phyloP scores from a whole-genome alignment of 768 basidiomycete species.

The Lentinula sp. region DNA sequence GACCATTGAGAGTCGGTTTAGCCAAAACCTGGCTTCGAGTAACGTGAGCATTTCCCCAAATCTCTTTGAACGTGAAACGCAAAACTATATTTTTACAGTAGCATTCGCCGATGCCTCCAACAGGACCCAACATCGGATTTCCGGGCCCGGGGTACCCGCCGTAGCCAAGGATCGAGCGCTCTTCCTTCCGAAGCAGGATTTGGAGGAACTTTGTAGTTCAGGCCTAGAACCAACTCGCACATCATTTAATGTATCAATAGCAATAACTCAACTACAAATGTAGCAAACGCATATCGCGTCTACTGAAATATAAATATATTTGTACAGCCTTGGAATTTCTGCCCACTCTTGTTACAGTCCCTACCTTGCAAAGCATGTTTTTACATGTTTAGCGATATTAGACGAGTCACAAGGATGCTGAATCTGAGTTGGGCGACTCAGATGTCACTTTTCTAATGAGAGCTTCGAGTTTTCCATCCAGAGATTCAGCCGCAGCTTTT shows the following conservation, averaged over 20 bases:
- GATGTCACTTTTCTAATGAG: constrained; percentile 29
- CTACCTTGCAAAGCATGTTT: no score
- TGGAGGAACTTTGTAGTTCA: background rate
- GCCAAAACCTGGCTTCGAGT: background rate
- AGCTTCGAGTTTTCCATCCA: constrained; percentile 40
- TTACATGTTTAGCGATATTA: no score
- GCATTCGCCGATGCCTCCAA: background rate
- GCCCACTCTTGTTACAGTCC: no score
- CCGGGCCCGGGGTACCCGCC: background rate
- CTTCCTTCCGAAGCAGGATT: background rate
- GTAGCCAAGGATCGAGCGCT: background rate
- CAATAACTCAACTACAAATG: background rate
- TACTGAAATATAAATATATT: background rate
- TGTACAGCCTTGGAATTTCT: background rate
- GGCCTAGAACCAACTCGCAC: background rate
- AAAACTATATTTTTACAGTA: background rate
- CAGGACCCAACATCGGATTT: background rate
- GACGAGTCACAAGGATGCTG: background rate
- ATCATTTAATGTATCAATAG: background rate
- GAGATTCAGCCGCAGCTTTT: constrained; percentile 21
- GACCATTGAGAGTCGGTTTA: background rate
- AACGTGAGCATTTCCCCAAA: background rate
- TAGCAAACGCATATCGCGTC: background rate
- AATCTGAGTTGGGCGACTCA: background rate
- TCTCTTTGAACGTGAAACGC: background rate